These are phyloP conservation scores for Backusella parvicylindrica DNA, from an alignment of 192 early-diverging fungal genomes.

Conservation along the genomic window DNA sequence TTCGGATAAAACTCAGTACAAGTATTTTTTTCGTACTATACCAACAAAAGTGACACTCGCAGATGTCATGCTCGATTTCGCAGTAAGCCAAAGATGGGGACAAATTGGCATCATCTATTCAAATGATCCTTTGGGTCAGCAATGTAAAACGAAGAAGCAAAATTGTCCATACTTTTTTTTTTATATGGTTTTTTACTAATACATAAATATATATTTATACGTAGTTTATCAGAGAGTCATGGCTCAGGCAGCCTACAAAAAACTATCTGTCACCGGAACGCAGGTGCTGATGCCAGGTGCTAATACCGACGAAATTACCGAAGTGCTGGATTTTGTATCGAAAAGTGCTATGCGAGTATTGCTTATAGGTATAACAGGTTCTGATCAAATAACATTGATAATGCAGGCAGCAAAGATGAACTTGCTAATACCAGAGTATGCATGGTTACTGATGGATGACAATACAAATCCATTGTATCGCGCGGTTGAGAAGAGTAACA, in stretches of 20 bases:
- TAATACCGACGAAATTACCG: slow-evolving; percentile 31
- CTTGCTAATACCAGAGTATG: slow-evolving; percentile 28
- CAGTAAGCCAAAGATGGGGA: slow-evolving; percentile 37
- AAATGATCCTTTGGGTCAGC: slow-evolving; percentile 36
- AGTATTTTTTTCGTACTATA: slow-evolving; percentile 45
- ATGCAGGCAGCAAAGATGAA: slow-evolving; percentile 35
- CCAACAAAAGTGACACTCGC: slow-evolving; percentile 42
- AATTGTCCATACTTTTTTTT: not conserved
- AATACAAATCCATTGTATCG: slow-evolving; percentile 21
- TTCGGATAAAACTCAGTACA: slow-evolving; percentile 39
- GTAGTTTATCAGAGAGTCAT: not conserved
- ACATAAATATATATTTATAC: not conserved
- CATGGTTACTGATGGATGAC: slow-evolving; percentile 35
- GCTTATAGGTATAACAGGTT: slow-evolving; percentile 34
- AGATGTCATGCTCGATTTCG: slow-evolving; percentile 40
- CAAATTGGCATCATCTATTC: slow-evolving; percentile 41
- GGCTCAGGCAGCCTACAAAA: slow-evolving; percentile 13
- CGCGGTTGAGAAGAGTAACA: slow-evolving; percentile 5
- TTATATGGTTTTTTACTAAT: not conserved
- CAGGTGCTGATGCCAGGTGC: slow-evolving; percentile 22
- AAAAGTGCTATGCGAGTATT: slow-evolving; percentile 32
- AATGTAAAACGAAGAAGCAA: slow-evolving; percentile 42
- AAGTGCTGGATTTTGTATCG: slow-evolving; percentile 23
- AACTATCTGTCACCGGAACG: slow-evolving; percentile 25
- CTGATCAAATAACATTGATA: slow-evolving; percentile 27